Percentiles rank a stretch among this genome's conserved stretches.
Conservation (phyloP, 805 yeast genomes). For the Monosporozyma solicola region DNA sequence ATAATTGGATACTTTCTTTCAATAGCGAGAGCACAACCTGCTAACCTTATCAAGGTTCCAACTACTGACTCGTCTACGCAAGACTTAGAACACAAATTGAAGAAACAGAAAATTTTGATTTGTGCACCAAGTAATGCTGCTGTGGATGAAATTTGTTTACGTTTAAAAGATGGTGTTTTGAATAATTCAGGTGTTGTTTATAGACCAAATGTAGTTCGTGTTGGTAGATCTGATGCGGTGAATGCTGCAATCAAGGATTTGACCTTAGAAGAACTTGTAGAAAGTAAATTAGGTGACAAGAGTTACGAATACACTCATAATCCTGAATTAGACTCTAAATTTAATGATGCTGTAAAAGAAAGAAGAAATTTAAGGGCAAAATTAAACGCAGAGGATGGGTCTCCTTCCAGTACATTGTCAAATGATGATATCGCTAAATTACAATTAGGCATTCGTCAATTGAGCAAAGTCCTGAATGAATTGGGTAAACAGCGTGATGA, state of each 20-base stretch:
- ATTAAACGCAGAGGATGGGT: conserved; percentile 33
- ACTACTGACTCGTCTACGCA: conserved; percentile 11
- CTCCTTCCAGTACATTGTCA: conserved; percentile 38
- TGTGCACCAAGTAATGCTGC: conserved; percentile 99
- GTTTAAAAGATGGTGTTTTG: conserved; percentile 66
- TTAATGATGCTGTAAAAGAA: conserved; percentile 47
- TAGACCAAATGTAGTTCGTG: conserved; percentile 65
- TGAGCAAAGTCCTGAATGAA: conserved; percentile 55
- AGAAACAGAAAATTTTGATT: conserved; percentile 55
- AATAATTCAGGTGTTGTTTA: conserved; percentile 45
- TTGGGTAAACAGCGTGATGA: conserved; percentile 69
- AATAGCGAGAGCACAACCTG: conserved; percentile 18
- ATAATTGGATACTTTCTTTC: conserved; percentile 72
- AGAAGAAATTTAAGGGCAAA: conserved; percentile 46
- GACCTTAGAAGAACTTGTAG: conserved; percentile 81
- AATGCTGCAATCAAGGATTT: conserved; percentile 73
- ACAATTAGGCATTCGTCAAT: conserved; percentile 43
- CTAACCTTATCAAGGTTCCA: conserved; percentile 29
- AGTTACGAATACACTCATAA: conserved; percentile 31
- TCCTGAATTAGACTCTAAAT: conserved; percentile 38
- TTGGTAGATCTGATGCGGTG: conserved; percentile 85
- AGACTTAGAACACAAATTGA: conserved; percentile 18
- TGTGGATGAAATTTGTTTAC: conserved; percentile 84
- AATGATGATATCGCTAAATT: conserved; percentile 40
- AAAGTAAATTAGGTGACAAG: conserved; percentile 40